Percentiles rank a stretch among this genome's conserved stretches.
phyloP scores from a whole-genome alignment of 768 basidiomycete species.

The Rubroboletus satanas region DNA sequence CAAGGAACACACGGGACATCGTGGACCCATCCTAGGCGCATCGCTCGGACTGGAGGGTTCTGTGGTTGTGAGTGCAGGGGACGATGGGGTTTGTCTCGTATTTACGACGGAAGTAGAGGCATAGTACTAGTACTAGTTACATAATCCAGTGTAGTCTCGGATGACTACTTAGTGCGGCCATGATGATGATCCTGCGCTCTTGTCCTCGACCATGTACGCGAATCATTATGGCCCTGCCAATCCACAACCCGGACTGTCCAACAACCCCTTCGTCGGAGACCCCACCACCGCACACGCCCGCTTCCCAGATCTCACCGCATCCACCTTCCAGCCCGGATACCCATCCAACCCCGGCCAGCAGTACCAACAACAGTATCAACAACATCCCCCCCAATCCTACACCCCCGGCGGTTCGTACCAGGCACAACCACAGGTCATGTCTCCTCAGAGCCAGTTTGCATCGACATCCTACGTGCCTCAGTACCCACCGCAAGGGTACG shows the following conservation, averaged over 20 bases:
- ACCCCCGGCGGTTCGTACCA: slow-evolving; percentile 8
- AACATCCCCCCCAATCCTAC: slow-evolving; percentile 24
- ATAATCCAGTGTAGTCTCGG: slow-evolving; percentile 17
- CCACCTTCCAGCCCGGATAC: slow-evolving; percentile 16
- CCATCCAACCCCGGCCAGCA: slow-evolving; percentile 21
- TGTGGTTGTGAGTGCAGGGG: slow-evolving; percentile 82
- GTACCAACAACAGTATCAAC: slow-evolving; percentile 37
- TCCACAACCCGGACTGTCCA: slow-evolving; percentile 35
- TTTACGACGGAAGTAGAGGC: slow-evolving; percentile 56
- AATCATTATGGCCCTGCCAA: slow-evolving; percentile 35
- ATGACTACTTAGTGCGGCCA: not conserved
- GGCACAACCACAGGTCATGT: slow-evolving; percentile 16
- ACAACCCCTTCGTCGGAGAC: slow-evolving; percentile 68
- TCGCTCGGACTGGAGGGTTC: slow-evolving; percentile 67
- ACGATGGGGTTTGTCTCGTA: slow-evolving; percentile 84
- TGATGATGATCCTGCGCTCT: not conserved
- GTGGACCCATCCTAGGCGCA: slow-evolving; percentile 69
- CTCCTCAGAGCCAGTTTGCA: slow-evolving; percentile 22
- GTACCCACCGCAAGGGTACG: slow-evolving; percentile 22
- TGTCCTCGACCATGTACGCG: slow-evolving; percentile 35
- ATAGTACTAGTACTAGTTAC: slow-evolving; percentile 7
- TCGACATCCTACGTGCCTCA: slow-evolving; percentile 24
- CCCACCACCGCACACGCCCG: slow-evolving; percentile 47
- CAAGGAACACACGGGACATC: slow-evolving; percentile 80
- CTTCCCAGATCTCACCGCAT: slow-evolving; percentile 58